Percentiles rank a stretch among this genome's conserved stretches.
phyloP scores from a whole-genome alignment of 1,284 basidiomycete species.

The Chondrostereum purpureum region DNA sequence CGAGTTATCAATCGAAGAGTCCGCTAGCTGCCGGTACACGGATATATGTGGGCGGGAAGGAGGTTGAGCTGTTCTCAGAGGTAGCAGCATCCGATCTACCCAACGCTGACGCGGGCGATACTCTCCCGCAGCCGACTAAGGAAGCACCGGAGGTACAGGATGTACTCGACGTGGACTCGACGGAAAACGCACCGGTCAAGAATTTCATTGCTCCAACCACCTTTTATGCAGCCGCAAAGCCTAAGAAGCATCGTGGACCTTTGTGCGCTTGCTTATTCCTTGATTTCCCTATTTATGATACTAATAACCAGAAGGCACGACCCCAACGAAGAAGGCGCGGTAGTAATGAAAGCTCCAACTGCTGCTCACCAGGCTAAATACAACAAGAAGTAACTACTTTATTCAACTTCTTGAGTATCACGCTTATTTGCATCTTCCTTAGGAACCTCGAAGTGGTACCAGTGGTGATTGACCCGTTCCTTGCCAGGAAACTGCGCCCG shows the following conservation, averaged over 20 bases:
- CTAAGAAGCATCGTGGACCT: constrained; percentile 38
- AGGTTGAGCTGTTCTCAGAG: constrained; percentile 53
- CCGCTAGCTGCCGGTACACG: constrained; percentile 42
- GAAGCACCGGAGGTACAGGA: constrained; percentile 1
- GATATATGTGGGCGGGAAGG: constrained; percentile 49
- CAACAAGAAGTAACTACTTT: constrained; percentile 60
- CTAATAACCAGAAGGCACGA: constrained; percentile 61
- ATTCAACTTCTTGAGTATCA: not conserved
- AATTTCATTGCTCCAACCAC: constrained; percentile 49
- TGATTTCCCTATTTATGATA: too few relatives aligned
- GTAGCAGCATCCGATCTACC: constrained; percentile 48
- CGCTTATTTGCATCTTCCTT: not conserved
- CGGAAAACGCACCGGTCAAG: constrained; percentile 17
- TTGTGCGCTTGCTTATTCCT: constrained; percentile 36
- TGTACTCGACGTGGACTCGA: not conserved
- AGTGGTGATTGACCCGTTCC: constrained; percentile 91
- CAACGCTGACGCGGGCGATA: constrained; percentile 10
- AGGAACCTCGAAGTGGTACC: constrained; percentile 64
- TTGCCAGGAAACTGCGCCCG: constrained; percentile 72
- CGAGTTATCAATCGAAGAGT: constrained; percentile 51
- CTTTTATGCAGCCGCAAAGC: constrained; percentile 51
- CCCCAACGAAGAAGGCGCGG: constrained; percentile 66
- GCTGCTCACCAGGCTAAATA: constrained; percentile 59
- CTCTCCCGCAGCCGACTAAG: constrained; percentile 5
- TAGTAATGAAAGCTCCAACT: constrained; percentile 83